Evolutionary conservation across 75 land plant genomes (phyloP).

Genomic region (Pinus taeda): DNA sequence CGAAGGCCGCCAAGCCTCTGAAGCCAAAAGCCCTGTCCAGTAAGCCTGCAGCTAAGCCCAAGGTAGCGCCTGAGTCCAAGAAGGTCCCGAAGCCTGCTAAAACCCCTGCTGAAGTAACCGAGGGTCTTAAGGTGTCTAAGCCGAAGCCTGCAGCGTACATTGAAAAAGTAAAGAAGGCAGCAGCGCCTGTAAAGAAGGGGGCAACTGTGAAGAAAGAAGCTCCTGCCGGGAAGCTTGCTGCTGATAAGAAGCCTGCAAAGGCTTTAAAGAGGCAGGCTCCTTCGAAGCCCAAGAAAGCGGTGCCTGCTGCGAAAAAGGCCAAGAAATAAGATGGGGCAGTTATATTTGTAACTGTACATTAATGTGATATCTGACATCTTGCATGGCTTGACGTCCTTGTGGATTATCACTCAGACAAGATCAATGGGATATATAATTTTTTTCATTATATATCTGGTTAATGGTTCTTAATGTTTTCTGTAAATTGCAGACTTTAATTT

Average conservation of each 20-base stretch:
- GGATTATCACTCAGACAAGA: too few relatives aligned
- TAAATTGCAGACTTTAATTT: too few relatives aligned
- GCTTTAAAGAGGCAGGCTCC: neutral
- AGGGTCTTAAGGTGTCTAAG: conserved; percentile 10
- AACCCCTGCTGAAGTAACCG: neutral
- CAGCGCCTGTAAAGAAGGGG: conserved; percentile 12
- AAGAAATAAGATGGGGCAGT: neutral
- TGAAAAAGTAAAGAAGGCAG: conserved; percentile 8
- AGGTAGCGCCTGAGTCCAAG: conserved; percentile 4
- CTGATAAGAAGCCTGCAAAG: conserved; percentile 7
- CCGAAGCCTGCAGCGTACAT: conserved; percentile 4
- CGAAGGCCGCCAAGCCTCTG: neutral
- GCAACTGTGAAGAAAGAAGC: conserved; percentile 4
- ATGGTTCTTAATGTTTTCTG: too few relatives aligned
- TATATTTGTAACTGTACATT: too few relatives aligned
- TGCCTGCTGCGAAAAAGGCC: conserved; percentile 8
- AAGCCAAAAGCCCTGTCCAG: neutral
- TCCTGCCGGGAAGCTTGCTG: conserved; percentile 3
- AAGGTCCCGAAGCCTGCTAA: conserved; percentile 14
- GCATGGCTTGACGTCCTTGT: too few relatives aligned
- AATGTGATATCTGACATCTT: too few relatives aligned
- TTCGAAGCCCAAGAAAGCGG: conserved; percentile 6
- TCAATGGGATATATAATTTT: too few relatives aligned
- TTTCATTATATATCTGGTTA: too few relatives aligned
- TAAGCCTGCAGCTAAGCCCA: conserved; percentile 19